Evolutionary conservation across 2,329 filamentous ascomycete genomes (phyloP), one percentile per base, ranked within the genome.

Genomic region (Chaetothyriales sp.): DNA sequence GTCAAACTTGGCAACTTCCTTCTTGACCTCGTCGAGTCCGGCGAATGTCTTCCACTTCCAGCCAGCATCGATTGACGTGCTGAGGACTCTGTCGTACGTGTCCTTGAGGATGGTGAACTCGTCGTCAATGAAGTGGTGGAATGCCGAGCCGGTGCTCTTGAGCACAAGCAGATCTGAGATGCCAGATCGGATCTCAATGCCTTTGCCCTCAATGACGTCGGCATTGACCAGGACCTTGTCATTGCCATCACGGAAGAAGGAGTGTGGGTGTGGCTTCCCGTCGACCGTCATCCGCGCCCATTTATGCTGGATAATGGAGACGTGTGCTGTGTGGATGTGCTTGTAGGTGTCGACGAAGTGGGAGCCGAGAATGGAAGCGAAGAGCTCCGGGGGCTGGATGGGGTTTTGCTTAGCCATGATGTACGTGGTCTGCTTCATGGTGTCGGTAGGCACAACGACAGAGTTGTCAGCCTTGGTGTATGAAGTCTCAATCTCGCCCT

Each of bases 391-490:
- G 15, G 92, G 89, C 61, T 83, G 88, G 62, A 98, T 85, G 33
- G 89, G 86, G 73, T 94, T 77, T 71, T 94, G 84, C 74, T 95
- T 95, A 65, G 92, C 90, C 65, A 87, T 84, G 72, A 98, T 89
- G 75, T 92, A 95, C 66, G 86, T 83, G 62, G 86, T 97, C 73
- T 98, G 95, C 76, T 98, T 98, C 73, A 97, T 94, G 22, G 89
- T 90, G 71, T 98, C 92, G 55, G 92, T 98, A 58, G 92, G 89
- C 55, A 98, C 90, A 54, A 98, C 81, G 59, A 94, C 86, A 63
- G 83, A 86, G 77, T 98, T 98, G 74, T 98, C 89, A 62, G 88
- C 90, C 65, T 79, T 70, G 56, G 90, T 98, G 77, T 95, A 98
- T 58, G 85, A 86, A 51, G 75, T 80, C 51, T 92, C 86, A 62